Percentiles rank a stretch among this genome's conserved stretches.
These are phyloP conservation scores for Xylaria sp. DNA, from an alignment of 2,329 filamentous ascomycete genomes.

Conservation along the genomic window DNA sequence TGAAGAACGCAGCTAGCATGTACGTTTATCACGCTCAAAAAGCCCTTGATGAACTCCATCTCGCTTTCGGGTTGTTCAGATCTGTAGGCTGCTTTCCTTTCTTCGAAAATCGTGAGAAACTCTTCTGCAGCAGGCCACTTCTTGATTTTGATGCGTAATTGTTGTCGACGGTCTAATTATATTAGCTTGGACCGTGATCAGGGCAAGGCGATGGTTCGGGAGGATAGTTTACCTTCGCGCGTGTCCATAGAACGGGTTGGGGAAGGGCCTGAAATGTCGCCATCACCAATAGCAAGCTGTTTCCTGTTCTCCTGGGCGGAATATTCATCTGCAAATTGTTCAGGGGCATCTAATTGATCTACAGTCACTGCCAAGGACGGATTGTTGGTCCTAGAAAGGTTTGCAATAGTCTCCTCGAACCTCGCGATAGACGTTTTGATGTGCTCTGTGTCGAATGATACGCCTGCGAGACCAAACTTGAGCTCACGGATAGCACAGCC, in stretches of 20 bases:
- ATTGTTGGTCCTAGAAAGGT: background rate
- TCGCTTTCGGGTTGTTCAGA: conserved; percentile 28
- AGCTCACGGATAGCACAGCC: background rate
- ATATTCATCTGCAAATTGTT: background rate
- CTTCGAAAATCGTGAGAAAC: conserved; percentile 28
- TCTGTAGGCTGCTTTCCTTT: conserved; percentile 30
- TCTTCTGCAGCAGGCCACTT: conserved; percentile 15
- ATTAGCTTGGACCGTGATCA: background rate
- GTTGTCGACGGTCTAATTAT: background rate
- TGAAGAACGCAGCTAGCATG: conserved; percentile 32
- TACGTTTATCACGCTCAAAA: conserved; percentile 28
- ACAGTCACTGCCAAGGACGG: background rate
- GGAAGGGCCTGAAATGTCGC: background rate
- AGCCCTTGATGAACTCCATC: conserved; percentile 29
- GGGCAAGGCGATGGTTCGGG: background rate
- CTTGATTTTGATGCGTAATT: background rate
- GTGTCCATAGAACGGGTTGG: background rate
- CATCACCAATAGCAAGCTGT: background rate
- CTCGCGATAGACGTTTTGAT: background rate
- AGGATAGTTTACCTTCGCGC: background rate
- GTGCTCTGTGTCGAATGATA: background rate
- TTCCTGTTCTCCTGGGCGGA: background rate
- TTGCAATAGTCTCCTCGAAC: conserved; percentile 6
- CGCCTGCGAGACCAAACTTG: background rate
- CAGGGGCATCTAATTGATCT: background rate